These are phyloP conservation scores for Ephemerocybe angulata DNA, from an alignment of 768 basidiomycete species.

Conservation along the genomic window DNA sequence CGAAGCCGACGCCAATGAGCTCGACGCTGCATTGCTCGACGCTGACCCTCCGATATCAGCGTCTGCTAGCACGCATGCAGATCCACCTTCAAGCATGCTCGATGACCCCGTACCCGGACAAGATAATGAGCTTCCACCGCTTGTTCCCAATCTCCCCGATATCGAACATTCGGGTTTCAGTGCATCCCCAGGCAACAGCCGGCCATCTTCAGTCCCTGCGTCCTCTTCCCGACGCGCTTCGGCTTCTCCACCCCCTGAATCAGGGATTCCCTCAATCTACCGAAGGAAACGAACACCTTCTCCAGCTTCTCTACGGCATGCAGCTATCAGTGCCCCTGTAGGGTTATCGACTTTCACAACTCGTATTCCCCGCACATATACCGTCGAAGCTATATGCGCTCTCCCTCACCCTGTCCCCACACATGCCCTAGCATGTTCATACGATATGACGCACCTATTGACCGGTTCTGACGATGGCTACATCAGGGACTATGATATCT, in stretches of 20 bases:
- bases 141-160: neutral
- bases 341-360: constrained; percentile 4
- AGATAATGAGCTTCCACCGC: neutral
- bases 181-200: neutral
- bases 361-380: constrained; percentile 58
- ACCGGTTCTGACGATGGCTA: constrained; percentile 95
- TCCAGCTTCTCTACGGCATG: constrained; percentile 30
- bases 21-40: neutral
- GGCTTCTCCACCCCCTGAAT: neutral
- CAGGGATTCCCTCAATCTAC: constrained; percentile 14
- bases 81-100: neutral
- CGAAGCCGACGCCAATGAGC: constrained; percentile 6
- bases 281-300: constrained; percentile 29
- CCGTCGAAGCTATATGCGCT: constrained; percentile 88
- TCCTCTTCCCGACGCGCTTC: neutral
- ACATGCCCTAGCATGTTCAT: constrained; percentile 81
- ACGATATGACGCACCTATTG: constrained; percentile 83
- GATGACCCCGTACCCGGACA: neutral
- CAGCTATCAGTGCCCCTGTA: constrained; percentile 48
- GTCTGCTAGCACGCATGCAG: neutral
- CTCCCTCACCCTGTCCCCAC: constrained; percentile 87
- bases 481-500: constrained; percentile 90
- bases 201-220: neutral
- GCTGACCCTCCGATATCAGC: neutral
- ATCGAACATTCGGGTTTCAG: neutral